Evolutionary conservation across 169 alveolate genomes (phyloP).

Genomic region (Babesia sp.): DNA sequence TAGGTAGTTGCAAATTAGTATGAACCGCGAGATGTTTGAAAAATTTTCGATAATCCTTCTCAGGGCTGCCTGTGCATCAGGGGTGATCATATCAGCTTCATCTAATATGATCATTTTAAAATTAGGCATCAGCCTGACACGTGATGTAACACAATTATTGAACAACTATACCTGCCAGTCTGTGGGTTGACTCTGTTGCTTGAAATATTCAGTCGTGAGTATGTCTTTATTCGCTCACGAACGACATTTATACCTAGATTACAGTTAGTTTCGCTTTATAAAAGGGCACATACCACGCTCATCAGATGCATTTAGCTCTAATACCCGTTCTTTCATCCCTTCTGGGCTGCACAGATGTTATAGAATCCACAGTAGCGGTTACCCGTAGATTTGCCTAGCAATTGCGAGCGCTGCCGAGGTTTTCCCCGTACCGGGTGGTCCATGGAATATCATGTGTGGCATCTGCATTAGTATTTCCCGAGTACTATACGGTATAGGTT

Average conservation of each 20-base stretch:
- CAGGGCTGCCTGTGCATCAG: constrained; percentile 98
- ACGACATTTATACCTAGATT: constrained; percentile 93
- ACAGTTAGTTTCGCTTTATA: not conserved
- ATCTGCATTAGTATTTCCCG: constrained; percentile 41
- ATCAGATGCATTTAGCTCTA: constrained; percentile 99
- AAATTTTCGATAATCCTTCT: constrained; percentile 96
- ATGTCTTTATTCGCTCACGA: constrained; percentile 95
- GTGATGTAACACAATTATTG: not conserved
- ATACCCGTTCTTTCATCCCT: constrained; percentile 89
- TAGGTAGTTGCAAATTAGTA: constrained; percentile 96
- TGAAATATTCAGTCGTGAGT: constrained; percentile 92
- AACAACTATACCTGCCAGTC: constrained; percentile 71
- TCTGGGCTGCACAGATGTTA: constrained; percentile 66
- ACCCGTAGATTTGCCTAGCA: constrained; percentile 92
- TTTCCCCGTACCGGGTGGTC: constrained; percentile 99
- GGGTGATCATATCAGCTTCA: constrained; percentile 99
- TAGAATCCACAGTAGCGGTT: constrained; percentile 3
- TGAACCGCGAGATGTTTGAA: constrained; percentile 94
- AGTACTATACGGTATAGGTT: not conserved
- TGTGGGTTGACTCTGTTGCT: constrained; percentile 79
- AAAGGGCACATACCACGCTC: constrained; percentile 86
- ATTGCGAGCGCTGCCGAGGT: constrained; percentile 96
- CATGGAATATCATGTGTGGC: constrained; percentile 95
- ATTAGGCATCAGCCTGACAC: constrained; percentile 81
- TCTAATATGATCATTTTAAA: constrained; percentile 95